phyloP scores from a whole-genome alignment of 768 basidiomycete genomes.

The Pisolithus marmoratus region DNA sequence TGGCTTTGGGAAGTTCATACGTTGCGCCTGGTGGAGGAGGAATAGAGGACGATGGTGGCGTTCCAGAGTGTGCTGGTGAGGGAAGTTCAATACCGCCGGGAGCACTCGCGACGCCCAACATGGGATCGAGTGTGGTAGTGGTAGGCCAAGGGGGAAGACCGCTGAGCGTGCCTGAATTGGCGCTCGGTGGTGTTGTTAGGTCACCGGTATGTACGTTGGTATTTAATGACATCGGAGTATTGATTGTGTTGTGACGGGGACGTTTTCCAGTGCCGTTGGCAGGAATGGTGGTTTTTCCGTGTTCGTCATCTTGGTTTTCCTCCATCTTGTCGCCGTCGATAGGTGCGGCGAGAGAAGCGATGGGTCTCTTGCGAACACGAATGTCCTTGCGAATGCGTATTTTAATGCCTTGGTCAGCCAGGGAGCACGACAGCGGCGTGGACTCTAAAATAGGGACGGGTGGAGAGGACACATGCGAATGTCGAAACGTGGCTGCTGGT shows the following conservation, averaged over 20 bases:
- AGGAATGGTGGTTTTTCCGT: not conserved
- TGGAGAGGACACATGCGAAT: too few relatives aligned
- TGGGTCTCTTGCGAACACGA: slow-evolving; percentile 69
- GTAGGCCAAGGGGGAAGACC: slow-evolving; percentile 31
- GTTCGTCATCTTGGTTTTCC: slow-evolving; percentile 23
- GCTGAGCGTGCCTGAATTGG: slow-evolving; percentile 19
- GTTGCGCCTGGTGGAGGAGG: slow-evolving; percentile 8
- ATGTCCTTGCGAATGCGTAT: slow-evolving; percentile 92
- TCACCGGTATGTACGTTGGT: slow-evolving; percentile 6
- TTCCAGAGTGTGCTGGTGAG: not conserved
- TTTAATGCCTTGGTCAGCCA: slow-evolving; percentile 95
- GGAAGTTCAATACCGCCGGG: slow-evolving; percentile 29
- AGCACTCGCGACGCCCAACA: slow-evolving; percentile 28
- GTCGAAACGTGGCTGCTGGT: too few relatives aligned
- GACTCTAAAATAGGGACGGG: slow-evolving; percentile 50
- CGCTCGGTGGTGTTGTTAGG: slow-evolving; percentile 10
- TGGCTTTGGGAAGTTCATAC: slow-evolving; percentile 5
- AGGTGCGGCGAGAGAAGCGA: slow-evolving; percentile 27
- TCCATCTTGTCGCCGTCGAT: slow-evolving; percentile 20
- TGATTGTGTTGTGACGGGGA: slow-evolving; percentile 26
- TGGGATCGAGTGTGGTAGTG: slow-evolving; percentile 21
- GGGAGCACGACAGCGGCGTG: slow-evolving; percentile 79
- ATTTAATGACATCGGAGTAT: slow-evolving; percentile 11
- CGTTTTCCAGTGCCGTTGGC: slow-evolving; percentile 16
- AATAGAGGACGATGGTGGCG: slow-evolving; percentile 7